A percentile compares a stretch with the other conserved stretches of the same genome.
Evolutionary conservation across 2,329 filamentous ascomycete genomes (phyloP).

Genomic region (Rhinocladiella mackenziei): DNA sequence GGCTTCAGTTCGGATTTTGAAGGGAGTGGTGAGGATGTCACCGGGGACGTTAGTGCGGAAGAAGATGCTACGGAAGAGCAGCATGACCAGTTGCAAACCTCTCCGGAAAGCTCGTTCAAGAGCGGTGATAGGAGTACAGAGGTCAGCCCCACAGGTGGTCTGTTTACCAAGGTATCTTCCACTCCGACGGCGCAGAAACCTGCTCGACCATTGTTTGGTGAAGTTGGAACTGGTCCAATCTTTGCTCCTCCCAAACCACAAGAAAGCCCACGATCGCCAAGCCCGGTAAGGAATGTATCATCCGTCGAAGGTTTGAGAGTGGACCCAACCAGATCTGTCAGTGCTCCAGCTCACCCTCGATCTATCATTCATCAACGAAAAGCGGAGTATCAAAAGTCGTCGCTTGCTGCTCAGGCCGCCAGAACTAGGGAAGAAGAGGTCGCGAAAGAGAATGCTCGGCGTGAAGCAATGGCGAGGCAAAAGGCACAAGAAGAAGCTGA

Average conservation of each 20-base stretch:
- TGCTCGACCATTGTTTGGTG: conserved; percentile 42
- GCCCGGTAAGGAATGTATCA: conserved; percentile 39
- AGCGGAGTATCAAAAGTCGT: conserved; percentile 33
- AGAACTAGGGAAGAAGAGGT: conserved; percentile 24
- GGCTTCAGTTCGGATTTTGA: conserved; percentile 42
- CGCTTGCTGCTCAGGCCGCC: conserved; percentile 25
- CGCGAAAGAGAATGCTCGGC: conserved; percentile 25
- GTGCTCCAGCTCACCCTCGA: conserved; percentile 38
- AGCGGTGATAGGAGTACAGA: conserved; percentile 37
- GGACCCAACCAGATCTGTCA: conserved; percentile 37
- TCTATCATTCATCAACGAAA: conserved; percentile 41
- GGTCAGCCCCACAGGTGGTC: conserved; percentile 38
- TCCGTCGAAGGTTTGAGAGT: conserved; percentile 33
- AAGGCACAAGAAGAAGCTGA: conserved; percentile 31
- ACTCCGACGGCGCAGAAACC: conserved; percentile 30
- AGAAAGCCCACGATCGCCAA: conserved; percentile 44
- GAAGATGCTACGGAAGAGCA: conserved; percentile 25
- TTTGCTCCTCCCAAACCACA: conserved; percentile 38
- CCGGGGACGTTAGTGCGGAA: conserved; percentile 37
- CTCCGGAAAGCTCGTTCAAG: conserved; percentile 45
- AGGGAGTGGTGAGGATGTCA: conserved; percentile 46
- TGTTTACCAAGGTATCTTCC: conserved; percentile 40
- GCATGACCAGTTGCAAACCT: conserved; percentile 38
- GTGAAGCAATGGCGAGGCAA: conserved; percentile 19
- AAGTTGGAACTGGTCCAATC: conserved; percentile 38